A percentile compares a stretch with the other conserved stretches of the same genome.
phyloP scores from a whole-genome alignment of 768 basidiomycete genomes.

The Strobilomyces dryophilus region DNA sequence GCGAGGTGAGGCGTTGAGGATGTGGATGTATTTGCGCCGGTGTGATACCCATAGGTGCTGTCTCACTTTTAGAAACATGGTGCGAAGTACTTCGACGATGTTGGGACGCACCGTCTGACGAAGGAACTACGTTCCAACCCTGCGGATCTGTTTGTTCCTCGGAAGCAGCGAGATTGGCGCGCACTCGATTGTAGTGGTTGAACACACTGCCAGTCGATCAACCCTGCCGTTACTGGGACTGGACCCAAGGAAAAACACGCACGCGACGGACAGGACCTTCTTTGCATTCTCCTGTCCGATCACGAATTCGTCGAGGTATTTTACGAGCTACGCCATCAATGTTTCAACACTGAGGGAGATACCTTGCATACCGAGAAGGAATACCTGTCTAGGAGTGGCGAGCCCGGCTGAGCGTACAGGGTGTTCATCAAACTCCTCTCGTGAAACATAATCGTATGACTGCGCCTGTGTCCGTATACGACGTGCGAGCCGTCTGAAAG shows the following conservation, averaged over 20 bases:
- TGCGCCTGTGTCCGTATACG: slow-evolving; percentile 56
- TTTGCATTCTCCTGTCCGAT: slow-evolving; percentile 92
- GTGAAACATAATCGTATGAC: slow-evolving; percentile 36
- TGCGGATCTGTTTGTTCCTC: slow-evolving; percentile 35
- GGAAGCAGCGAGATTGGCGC: slow-evolving; percentile 56
- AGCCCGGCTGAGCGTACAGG: slow-evolving; percentile 41
- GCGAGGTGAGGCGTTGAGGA: slow-evolving; percentile 35
- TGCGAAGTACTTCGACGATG: neutral
- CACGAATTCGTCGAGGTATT: slow-evolving; percentile 85
- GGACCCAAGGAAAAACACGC: slow-evolving; percentile 32
- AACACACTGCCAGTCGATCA: slow-evolving; percentile 57
- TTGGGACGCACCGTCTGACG: slow-evolving; percentile 29
- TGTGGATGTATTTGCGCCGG: slow-evolving; percentile 64
- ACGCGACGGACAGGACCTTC: slow-evolving; percentile 93
- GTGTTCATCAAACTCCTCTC: slow-evolving; percentile 33
- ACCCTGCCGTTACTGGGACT: neutral
- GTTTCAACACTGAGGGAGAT: slow-evolving; percentile 11
- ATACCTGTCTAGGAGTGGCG: slow-evolving; percentile 58
- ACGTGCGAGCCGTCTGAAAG: slow-evolving; percentile 30
- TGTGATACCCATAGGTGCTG: slow-evolving; percentile 41
- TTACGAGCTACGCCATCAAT: slow-evolving; percentile 52
- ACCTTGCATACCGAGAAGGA: neutral
- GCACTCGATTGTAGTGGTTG: slow-evolving; percentile 91
- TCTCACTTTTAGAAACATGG: neutral
- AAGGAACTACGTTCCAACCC: slow-evolving; percentile 25